Percentiles rank a stretch among this genome's conserved stretches.
These are phyloP conservation scores for Mycena maculata DNA, from an alignment of 768 basidiomycete species.

Conservation along the genomic window DNA sequence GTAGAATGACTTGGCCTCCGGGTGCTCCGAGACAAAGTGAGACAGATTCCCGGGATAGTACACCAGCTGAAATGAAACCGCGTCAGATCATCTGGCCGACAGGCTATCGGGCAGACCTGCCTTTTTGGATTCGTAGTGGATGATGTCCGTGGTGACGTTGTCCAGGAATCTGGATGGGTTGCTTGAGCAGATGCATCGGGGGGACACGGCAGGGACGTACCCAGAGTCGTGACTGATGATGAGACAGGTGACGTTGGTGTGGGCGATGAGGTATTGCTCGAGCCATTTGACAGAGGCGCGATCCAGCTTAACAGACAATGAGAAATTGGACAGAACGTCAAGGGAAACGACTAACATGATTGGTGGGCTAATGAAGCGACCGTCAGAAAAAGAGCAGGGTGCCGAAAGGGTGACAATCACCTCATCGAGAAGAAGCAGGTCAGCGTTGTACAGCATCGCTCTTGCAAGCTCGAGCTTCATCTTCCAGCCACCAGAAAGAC, in stretches of 20 bases:
- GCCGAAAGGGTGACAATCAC: conserved; percentile 48
- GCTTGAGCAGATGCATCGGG: conserved; percentile 13
- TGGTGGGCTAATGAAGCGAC: conserved; percentile 74
- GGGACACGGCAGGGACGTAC: conserved; percentile 53
- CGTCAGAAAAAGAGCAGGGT: conserved; percentile 18
- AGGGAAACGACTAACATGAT: conserved; percentile 72
- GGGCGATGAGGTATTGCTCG: conserved; percentile 85
- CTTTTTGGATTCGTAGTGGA: conserved; percentile 97
- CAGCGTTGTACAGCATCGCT: conserved; percentile 97
- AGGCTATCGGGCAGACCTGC: conserved; percentile 46
- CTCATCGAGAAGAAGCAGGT: conserved; percentile 88
- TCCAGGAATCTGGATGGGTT: conserved; percentile 80
- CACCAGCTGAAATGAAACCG: conserved; percentile 67
- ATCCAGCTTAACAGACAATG: conserved; percentile 66
- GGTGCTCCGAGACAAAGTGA: conserved; percentile 88
- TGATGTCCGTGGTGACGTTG: conserved; percentile 95
- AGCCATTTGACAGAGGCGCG: conserved; percentile 91
- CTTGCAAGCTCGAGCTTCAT: conserved; percentile 98
- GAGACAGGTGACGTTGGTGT: conserved; percentile 88
- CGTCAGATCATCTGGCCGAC: conserved; percentile 31
- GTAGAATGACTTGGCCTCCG: conserved; percentile 96
- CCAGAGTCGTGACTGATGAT: conserved; percentile 98
- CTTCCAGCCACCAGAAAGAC: conserved; percentile 98
- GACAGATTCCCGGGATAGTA: conserved; percentile 96
- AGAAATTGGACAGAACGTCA: conserved; percentile 22